Evolutionary conservation across 1,139 yeast genomes (phyloP).

Genomic region (Yamadazyma membranifaciens): DNA sequence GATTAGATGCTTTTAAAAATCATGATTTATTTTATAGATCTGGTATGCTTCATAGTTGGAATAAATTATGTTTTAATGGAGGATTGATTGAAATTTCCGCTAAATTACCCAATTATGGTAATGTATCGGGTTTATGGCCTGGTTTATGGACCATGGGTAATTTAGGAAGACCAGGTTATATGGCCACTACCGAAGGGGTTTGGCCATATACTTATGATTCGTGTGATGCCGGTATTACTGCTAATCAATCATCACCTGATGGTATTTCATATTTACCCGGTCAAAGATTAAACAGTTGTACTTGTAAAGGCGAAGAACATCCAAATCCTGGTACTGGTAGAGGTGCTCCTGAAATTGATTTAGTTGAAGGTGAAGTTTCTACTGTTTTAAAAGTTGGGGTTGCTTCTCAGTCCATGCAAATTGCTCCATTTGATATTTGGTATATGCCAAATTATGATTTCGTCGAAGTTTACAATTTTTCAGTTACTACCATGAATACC

Average conservation of each 20-base stretch:
- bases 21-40: constrained; percentile 75
- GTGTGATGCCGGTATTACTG: constrained; percentile 87
- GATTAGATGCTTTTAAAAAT: constrained; percentile 71
- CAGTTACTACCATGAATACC: constrained; percentile 68
- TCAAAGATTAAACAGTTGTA: constrained; percentile 65
- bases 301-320: constrained; percentile 74
- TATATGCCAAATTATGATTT: constrained; percentile 77
- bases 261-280: constrained; percentile 81
- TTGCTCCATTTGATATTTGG: constrained; percentile 88
- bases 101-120: constrained; percentile 67
- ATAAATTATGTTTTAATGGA: constrained; percentile 75
- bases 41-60: constrained; percentile 87
- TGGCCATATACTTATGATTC: constrained; percentile 86
- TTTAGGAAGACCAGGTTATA: constrained; percentile 78
- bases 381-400: constrained; percentile 52
- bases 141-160: constrained; percentile 90
- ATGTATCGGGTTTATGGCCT: constrained; percentile 80
- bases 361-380: constrained; percentile 70
- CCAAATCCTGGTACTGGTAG: constrained; percentile 79
- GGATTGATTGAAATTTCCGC: constrained; percentile 72
- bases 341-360: constrained; percentile 91
- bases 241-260: constrained; percentile 82
- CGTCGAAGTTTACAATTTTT: constrained; percentile 57
- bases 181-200: constrained; percentile 77
- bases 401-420: constrained; percentile 78